Conservation (phyloP, 441 rosid genomes). For the Corymbia citriodora region DNA sequence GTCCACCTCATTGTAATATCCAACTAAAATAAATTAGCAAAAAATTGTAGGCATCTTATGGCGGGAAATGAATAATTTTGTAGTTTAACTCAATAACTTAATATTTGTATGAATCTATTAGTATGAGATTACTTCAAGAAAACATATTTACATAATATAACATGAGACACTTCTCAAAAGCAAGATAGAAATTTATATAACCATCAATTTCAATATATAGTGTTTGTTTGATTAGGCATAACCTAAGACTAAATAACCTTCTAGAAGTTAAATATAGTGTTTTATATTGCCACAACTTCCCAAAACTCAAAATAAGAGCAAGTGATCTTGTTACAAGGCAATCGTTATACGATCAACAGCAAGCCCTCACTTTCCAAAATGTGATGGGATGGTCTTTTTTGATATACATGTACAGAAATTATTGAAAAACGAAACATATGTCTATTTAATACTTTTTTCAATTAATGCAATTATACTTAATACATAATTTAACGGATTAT, state of each 20-base stretch:
- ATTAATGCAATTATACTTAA: accelerated
- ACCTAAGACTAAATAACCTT: neutral
- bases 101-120: neutral
- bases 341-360: accelerated
- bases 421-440: neutral
- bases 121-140: neutral
- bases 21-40: neutral
- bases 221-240: neutral
- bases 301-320: neutral
- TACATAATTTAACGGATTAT: accelerated
- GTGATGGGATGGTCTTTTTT: accelerated
- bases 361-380: accelerated
- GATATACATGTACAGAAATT: accelerated
- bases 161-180: neutral
- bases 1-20: neutral
- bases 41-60: neutral
- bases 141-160: neutral
- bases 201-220: neutral
- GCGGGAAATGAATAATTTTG: neutral
- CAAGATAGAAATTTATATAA: neutral
- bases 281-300: accelerated
- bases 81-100: neutral
- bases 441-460: accelerated
- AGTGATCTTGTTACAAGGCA: accelerated
- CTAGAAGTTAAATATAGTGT: neutral